These are phyloP conservation scores for Tolypocladium amazonense DNA, from an alignment of 2,329 filamentous ascomycete genomes.

Conservation along the genomic window DNA sequence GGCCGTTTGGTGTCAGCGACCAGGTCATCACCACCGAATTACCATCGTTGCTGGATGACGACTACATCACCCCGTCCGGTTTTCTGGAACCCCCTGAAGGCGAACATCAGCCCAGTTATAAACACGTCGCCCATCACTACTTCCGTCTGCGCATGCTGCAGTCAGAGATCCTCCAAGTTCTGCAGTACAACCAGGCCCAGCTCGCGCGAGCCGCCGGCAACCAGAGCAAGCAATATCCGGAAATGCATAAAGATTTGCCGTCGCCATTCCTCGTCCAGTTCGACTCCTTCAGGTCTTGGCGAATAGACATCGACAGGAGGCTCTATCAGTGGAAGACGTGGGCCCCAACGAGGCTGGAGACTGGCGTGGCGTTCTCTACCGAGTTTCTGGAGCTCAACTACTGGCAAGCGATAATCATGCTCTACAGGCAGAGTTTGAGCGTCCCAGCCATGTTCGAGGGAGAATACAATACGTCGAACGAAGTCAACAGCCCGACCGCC, in stretches of 20 bases:
- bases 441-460: conserved; percentile 77
- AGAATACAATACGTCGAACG: conserved; percentile 58
- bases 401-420: conserved; percentile 93
- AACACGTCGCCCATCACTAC: conserved; percentile 85
- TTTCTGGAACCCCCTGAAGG: conserved; percentile 51
- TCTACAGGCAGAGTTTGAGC: conserved; percentile 83
- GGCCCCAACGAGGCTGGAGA: conserved; percentile 66
- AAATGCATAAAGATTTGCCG: conserved; percentile 67
- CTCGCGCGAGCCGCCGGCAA: conserved; percentile 57
- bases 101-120: conserved; percentile 66
- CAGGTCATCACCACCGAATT: conserved; percentile 94
- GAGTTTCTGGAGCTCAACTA: conserved; percentile 93
- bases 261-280: conserved; percentile 81
- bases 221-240: conserved; percentile 55
- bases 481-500: conserved; percentile 51
- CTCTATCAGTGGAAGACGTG: conserved; percentile 79
- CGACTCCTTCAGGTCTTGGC: conserved; percentile 79
- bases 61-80: conserved; percentile 72
- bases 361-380: conserved; percentile 78
- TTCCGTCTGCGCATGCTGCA: conserved; percentile 80
- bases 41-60: conserved; percentile 78
- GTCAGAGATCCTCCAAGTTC: conserved; percentile 87
- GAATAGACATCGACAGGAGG: conserved; percentile 74
- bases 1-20: conserved; percentile 92
- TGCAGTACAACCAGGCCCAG: conserved; percentile 86